Evolutionary conservation across 192 early-diverging fungal species (phyloP), one percentile per base, ranked within the genome.

Genomic region (Lunasporangiospora selenospora): DNA sequence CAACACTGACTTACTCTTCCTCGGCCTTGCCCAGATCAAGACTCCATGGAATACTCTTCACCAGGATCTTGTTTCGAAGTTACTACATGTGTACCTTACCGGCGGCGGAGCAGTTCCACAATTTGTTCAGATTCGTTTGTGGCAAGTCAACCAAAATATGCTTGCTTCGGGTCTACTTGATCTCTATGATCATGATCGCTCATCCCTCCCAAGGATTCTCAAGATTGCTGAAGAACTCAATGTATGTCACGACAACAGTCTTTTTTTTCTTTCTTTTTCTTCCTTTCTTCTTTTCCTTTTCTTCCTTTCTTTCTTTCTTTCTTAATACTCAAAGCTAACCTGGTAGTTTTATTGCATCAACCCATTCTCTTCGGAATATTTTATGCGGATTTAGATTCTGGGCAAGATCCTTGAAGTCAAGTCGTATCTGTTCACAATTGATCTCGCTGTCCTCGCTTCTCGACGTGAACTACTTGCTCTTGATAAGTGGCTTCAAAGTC

Each of bases 401-500:
- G 67, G 81, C 10, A 67, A 78, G 34, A 81, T 93, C 30, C 60
- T 93, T 16, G 84, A 89, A 46, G 55, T 75, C 6, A 82, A 86
- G 48, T 81, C 81, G 1, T 84, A 78, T 45, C 56, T 67, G 9
- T 92, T 93, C 60, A 40, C 87, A 0, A 89, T 93, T 46, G 91
- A 92, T 53, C 53, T 93, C n/a, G 91, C 90, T 21, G 81, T 88
- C 3, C 66, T 93, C 9, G 90, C 91, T 4, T 89, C 87, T 4
- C 78, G 91, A 4, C 67, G 89, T 30, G 89, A 91, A 55, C 91
- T 83, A 60, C 66, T 93, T 4, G 91, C 90, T 56, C 57, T 93
- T 1, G 91, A 92, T 53, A 91, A 91, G 66, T 93, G 90, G 90
- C 64, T 93, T 15, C 81, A 78, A 56, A 90, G 92, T 29, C 86